phyloP scores from a whole-genome alignment of 2,329 filamentous ascomycete genomes.

The Mycogone perniciosa region DNA sequence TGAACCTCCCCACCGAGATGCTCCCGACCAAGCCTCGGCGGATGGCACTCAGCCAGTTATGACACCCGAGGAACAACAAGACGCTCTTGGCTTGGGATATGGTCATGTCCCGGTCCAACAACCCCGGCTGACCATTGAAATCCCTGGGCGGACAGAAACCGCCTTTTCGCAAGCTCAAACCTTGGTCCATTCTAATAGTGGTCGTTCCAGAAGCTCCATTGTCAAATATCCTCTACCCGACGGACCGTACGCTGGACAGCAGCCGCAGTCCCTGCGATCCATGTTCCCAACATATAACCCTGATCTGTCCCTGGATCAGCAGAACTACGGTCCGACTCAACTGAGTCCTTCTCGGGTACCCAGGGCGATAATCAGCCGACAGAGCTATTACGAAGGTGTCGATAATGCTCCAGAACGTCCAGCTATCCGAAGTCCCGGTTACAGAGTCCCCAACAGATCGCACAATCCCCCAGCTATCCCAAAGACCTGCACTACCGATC shows the following conservation, averaged over 20 bases:
- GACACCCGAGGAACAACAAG: constrained; percentile 11
- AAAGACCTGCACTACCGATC: constrained; percentile 49
- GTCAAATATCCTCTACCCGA: constrained; percentile 45
- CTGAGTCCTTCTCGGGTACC: constrained; percentile 58
- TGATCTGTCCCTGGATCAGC: constrained; percentile 56
- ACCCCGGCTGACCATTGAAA: constrained; percentile 35
- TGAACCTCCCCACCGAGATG: constrained; percentile 18
- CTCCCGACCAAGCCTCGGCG: constrained; percentile 19
- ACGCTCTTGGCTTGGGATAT: background rate
- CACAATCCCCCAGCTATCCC: constrained; percentile 40
- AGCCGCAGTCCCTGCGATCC: constrained; percentile 48
- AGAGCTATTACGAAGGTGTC: constrained; percentile 43
- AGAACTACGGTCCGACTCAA: constrained; percentile 65
- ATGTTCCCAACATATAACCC: constrained; percentile 74
- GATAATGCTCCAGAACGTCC: constrained; percentile 12
- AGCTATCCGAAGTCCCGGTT: constrained; percentile 17
- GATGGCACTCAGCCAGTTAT: constrained; percentile 2
- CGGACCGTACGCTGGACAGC: constrained; percentile 24
- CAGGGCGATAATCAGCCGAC: constrained; percentile 57
- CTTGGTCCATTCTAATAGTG: constrained; percentile 43
- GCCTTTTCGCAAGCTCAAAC: constrained; percentile 46
- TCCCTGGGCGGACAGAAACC: constrained; percentile 42
- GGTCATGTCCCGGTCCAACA: constrained; percentile 27
- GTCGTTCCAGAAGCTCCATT: constrained; percentile 49
- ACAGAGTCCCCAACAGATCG: constrained; percentile 25